A percentile compares a stretch with the other conserved stretches of the same genome.
phyloP scores from a whole-genome alignment of 306 rosid species.

The Fragaria nilgerrensis region DNA sequence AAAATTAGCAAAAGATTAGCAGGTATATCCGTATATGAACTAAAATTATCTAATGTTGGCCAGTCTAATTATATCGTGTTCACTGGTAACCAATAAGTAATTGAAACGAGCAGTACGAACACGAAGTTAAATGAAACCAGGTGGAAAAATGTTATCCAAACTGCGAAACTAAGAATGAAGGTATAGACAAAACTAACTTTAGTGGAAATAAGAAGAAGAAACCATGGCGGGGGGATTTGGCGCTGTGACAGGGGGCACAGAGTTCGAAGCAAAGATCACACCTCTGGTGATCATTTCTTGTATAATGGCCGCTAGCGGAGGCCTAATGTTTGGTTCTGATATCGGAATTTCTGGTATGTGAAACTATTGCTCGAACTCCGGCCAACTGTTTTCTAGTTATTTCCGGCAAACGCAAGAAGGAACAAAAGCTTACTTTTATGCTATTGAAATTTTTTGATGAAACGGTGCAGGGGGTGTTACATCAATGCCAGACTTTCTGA shows the following conservation, averaged over 20 bases:
- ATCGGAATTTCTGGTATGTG: slow-evolving; percentile 30
- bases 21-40: too few relatives aligned
- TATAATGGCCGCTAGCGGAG: slow-evolving; percentile 2
- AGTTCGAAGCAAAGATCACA: slow-evolving; percentile 10
- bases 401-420: too few relatives aligned
- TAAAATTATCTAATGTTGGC: neutral
- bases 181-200: too few relatives aligned
- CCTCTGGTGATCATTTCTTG: slow-evolving; percentile 5
- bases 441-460: neutral
- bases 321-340: slow-evolving; percentile 7
- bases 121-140: neutral
- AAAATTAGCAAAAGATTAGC: too few relatives aligned
- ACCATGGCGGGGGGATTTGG: neutral
- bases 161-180: neutral
- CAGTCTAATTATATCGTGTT: neutral
- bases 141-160: neutral
- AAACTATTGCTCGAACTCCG: neutral
- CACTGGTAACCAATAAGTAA: neutral
- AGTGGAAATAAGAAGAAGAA: neutral
- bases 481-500: slow-evolving; percentile 52
- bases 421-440: too few relatives aligned
- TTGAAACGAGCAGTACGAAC: neutral
- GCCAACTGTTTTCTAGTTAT: too few relatives aligned
- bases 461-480: slow-evolving; percentile 47
- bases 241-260: too few relatives aligned